Evolutionary conservation across 2,329 filamentous ascomycete species (phyloP).

Genomic region (Madurella mycetomatis): DNA sequence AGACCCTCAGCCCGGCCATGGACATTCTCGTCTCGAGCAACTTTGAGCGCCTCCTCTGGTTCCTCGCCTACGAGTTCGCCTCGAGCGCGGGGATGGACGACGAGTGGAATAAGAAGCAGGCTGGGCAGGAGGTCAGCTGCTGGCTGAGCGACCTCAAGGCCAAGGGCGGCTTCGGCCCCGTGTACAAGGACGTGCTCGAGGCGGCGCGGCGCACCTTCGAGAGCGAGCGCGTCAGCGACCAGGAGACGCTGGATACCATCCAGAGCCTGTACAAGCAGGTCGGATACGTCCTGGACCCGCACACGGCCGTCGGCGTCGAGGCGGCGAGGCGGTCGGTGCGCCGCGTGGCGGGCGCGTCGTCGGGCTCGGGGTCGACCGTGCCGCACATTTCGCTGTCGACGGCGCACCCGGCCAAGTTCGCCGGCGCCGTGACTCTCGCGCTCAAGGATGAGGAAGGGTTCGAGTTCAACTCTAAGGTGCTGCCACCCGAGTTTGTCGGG

Average conservation of each 20-base stretch:
- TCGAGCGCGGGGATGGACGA: slow-evolving; percentile 56
- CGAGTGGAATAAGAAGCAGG: slow-evolving; percentile 62
- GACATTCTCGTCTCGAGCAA: slow-evolving; percentile 95
- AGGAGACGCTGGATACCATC: slow-evolving; percentile 65
- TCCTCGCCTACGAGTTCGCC: slow-evolving; percentile 72
- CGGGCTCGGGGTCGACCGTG: slow-evolving; percentile 38
- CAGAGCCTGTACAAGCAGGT: slow-evolving; percentile 46
- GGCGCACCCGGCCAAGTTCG: slow-evolving; percentile 94
- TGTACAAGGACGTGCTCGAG: slow-evolving; percentile 68
- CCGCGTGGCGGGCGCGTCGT: slow-evolving; percentile 45
- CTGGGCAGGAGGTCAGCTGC: slow-evolving; percentile 67
- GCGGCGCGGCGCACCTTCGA: slow-evolving; percentile 71
- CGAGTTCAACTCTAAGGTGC: slow-evolving; percentile 67
- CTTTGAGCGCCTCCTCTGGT: slow-evolving; percentile 95
- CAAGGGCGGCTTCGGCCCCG: slow-evolving; percentile 73
- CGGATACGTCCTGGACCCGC: slow-evolving; percentile 82
- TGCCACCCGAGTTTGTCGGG: slow-evolving; percentile 77
- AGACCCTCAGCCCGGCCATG: slow-evolving; percentile 93
- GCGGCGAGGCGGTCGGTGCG: slow-evolving; percentile 67
- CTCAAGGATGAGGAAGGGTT: slow-evolving; percentile 69
- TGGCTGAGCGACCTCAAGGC: slow-evolving; percentile 81
- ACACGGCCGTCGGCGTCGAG: slow-evolving; percentile 81
- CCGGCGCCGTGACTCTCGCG: slow-evolving; percentile 75
- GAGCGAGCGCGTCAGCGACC: slow-evolving; percentile 67
- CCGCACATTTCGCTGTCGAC: slow-evolving; percentile 85